Conservation (phyloP, 306 rosid genomes). For the Ziziphus jujuba region DNA sequence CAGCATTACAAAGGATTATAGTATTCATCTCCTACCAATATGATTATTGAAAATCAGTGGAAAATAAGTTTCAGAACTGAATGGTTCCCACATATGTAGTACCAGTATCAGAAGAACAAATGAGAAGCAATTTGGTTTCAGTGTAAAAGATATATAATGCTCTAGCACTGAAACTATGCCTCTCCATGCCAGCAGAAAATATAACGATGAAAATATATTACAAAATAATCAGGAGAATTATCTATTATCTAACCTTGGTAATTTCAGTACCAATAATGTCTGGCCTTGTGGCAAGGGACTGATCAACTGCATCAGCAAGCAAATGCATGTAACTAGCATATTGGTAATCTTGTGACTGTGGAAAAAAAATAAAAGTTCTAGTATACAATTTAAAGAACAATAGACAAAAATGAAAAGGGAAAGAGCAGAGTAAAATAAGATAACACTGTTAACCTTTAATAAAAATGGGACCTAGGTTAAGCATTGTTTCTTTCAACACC, state of each 20-base stretch:
- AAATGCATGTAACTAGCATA: conserved; percentile 59
- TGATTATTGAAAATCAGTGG: neutral
- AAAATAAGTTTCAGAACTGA: neutral
- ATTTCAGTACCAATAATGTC: conserved; percentile 93
- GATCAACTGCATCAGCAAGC: conserved; percentile 91
- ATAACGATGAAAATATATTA: neutral
- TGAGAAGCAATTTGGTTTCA: conserved; percentile 2
- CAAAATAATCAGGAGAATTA: neutral
- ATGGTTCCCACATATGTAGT: neutral
- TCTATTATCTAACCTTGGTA: conserved; percentile 65
- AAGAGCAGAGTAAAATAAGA: conserved; percentile 11
- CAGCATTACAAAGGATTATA: no score
- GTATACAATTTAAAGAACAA: conserved; percentile 25
- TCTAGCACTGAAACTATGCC: neutral
- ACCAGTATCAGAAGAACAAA: neutral
- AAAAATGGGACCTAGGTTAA: conserved; percentile 90
- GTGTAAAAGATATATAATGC: conserved; percentile 10
- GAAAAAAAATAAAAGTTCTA: conserved; percentile 35
- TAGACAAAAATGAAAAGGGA: conserved; percentile 6
- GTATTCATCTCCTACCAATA: no score
- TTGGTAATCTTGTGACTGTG: conserved; percentile 45
- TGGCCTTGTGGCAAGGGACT: conserved; percentile 96
- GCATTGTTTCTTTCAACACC: conserved; percentile 83
- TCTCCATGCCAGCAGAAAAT: conserved; percentile 11
- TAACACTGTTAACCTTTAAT: conserved; percentile 69